Evolutionary conservation across 768 basidiomycete species (phyloP).

Genomic region (Multifurca ochricompacta): DNA sequence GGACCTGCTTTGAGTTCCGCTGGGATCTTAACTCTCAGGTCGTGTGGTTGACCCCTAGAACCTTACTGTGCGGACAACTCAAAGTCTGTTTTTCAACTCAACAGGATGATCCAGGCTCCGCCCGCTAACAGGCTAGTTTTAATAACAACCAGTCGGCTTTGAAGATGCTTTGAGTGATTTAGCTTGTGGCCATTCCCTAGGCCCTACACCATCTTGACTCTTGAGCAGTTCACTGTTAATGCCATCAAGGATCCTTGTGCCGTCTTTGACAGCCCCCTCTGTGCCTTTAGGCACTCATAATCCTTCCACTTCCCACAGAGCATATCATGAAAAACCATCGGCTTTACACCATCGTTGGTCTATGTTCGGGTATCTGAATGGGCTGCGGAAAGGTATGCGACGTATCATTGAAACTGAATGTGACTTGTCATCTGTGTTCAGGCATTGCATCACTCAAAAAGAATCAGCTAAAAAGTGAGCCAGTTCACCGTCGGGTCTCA

Average conservation of each 20-base stretch:
- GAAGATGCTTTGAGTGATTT: neutral
- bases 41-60: no score
- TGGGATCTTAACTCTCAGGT: no score
- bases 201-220: neutral
- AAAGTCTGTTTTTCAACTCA: neutral
- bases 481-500: neutral
- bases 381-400: constrained; percentile 7
- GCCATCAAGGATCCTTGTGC: constrained; percentile 4
- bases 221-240: neutral
- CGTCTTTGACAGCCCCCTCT: neutral
- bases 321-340: neutral
- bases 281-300: neutral
- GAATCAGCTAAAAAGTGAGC: neutral
- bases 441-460: neutral
- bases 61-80: neutral
- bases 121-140: neutral
- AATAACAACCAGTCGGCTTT: neutral
- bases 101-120: neutral
- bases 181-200: neutral
- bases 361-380: neutral
- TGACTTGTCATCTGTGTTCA: neutral
- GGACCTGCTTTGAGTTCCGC: no score
- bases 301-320: neutral
- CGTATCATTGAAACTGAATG: neutral
- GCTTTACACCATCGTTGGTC: neutral